A percentile compares a stretch with the other conserved stretches of the same genome.
These are phyloP conservation scores for Noccaea caerulescens DNA, from an alignment of 345 rosid species.

Conservation along the genomic window DNA sequence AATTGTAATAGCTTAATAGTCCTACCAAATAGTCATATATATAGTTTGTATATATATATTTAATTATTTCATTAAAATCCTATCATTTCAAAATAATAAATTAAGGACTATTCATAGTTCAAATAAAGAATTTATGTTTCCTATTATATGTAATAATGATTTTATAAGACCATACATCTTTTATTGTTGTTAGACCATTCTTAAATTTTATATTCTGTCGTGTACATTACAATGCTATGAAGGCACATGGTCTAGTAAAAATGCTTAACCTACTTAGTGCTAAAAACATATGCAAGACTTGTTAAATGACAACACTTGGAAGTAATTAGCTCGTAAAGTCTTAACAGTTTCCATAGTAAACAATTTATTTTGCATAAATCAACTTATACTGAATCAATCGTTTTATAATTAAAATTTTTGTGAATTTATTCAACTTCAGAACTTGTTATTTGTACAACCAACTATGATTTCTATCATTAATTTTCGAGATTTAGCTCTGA, in stretches of 20 bases:
- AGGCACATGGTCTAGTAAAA: slow-evolving; percentile 32
- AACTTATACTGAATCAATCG: neutral
- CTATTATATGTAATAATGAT: slow-evolving; percentile 16
- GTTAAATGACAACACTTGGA: slow-evolving; percentile 24
- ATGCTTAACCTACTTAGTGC: slow-evolving; percentile 30
- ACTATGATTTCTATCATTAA: neutral
- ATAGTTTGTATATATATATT: neutral
- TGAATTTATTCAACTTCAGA: neutral
- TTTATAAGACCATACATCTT: slow-evolving; percentile 11
- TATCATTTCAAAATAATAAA: neutral
- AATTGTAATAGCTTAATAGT: neutral
- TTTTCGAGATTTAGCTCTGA: slow-evolving; percentile 2
- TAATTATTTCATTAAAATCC: neutral
- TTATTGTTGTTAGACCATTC: slow-evolving; percentile 32
- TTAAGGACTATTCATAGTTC: slow-evolving; percentile 12
- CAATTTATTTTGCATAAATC: neutral
- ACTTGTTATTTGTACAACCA: neutral
- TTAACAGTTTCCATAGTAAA: neutral
- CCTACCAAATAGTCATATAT: slow-evolving; percentile 27
- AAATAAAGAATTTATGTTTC: slow-evolving; percentile 32
- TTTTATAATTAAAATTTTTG: neutral
- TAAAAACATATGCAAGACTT: slow-evolving; percentile 20
- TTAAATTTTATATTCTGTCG: neutral
- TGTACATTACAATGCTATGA: slow-evolving; percentile 28
- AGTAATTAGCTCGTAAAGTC: neutral